A percentile compares a stretch with the other conserved stretches of the same genome.
Evolutionary conservation across 768 basidiomycete species (phyloP).

Genomic region (Phanerochaete sordida): DNA sequence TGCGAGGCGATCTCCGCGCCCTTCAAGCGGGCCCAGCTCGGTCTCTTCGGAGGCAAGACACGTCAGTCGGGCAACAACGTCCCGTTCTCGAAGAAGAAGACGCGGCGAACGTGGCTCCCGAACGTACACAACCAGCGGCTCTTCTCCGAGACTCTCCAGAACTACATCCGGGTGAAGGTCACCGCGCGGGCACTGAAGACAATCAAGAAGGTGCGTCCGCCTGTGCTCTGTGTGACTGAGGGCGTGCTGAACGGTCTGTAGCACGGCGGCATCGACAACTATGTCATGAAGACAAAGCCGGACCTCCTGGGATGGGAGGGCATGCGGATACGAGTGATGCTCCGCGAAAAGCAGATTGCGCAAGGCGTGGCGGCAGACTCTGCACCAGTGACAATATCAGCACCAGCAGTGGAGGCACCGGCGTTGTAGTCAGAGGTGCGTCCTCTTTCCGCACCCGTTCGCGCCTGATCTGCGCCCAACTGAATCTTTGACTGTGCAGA

Average conservation of each 20-base stretch:
- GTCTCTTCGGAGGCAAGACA: constrained; percentile 79
- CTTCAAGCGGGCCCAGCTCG: constrained; percentile 77
- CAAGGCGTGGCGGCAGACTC: background rate
- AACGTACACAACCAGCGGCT: constrained; percentile 80
- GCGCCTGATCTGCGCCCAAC: background rate
- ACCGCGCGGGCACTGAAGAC: constrained; percentile 76
- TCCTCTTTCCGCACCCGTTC: background rate
- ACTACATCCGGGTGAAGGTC: constrained; percentile 60
- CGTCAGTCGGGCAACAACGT: constrained; percentile 87
- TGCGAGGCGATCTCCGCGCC: constrained; percentile 48
- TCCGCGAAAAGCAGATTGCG: constrained; percentile 26
- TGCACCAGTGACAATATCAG: background rate
- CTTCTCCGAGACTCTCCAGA: constrained; percentile 59
- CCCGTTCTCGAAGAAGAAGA: constrained; percentile 85
- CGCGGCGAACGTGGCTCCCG: constrained; percentile 83
- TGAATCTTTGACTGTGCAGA: too few relatives aligned
- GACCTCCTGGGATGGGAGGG: constrained; percentile 38
- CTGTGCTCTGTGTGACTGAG: background rate
- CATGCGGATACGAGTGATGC: constrained; percentile 35
- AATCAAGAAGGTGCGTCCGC: constrained; percentile 67
- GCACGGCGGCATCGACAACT: constrained; percentile 36
- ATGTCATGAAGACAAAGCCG: constrained; percentile 38
- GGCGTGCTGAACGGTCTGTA: constrained; percentile 1
- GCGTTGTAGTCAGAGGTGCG: background rate
- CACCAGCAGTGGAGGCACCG: background rate